These are phyloP conservation scores for Penicillium herquei DNA, from an alignment of 495 filamentous ascomycete genomes.

Conservation along the genomic window DNA sequence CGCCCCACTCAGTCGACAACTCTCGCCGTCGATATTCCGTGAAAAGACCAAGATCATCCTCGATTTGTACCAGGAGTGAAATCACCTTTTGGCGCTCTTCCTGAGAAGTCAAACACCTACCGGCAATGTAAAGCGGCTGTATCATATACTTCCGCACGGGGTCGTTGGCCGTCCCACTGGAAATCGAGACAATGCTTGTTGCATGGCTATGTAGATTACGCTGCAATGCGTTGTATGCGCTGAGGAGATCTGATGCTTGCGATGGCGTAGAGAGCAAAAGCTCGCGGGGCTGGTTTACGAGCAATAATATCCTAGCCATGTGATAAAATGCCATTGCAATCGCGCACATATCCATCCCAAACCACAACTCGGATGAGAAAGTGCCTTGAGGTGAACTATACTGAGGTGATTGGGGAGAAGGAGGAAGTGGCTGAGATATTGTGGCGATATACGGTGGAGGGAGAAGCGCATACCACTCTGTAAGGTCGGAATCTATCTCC, in stretches of 20 bases:
- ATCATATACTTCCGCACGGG: constrained; percentile 47
- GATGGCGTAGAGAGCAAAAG: constrained; percentile 28
- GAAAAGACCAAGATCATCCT: constrained; percentile 46
- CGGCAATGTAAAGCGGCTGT: constrained; percentile 50
- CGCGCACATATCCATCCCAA: constrained; percentile 46
- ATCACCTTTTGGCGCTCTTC: constrained; percentile 36
- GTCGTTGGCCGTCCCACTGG: constrained; percentile 35
- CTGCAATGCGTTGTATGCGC: constrained; percentile 38
- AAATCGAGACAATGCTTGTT: constrained; percentile 41
- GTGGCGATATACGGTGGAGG: constrained; percentile 8
- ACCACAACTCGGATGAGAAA: constrained; percentile 48
- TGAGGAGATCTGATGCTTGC: constrained; percentile 30
- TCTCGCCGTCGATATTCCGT: constrained; percentile 47
- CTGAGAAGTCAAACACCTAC: constrained; percentile 37
- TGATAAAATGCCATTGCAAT: constrained; percentile 51
- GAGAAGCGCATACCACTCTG: constrained; percentile 8
- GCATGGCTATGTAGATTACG: constrained; percentile 38
- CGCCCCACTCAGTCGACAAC: constrained; percentile 41
- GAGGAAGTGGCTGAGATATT: constrained; percentile 7
- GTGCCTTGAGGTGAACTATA: constrained; percentile 11
- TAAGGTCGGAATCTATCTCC: constrained; percentile 5
- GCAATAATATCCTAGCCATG: constrained; percentile 48
- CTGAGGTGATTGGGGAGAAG: not conserved
- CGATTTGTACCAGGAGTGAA: constrained; percentile 38
- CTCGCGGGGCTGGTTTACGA: constrained; percentile 46